A percentile compares a stretch with the other conserved stretches of the same genome.
phyloP scores from a whole-genome alignment of 2,329 filamentous ascomycete species.

The Podosphaera fusca region DNA sequence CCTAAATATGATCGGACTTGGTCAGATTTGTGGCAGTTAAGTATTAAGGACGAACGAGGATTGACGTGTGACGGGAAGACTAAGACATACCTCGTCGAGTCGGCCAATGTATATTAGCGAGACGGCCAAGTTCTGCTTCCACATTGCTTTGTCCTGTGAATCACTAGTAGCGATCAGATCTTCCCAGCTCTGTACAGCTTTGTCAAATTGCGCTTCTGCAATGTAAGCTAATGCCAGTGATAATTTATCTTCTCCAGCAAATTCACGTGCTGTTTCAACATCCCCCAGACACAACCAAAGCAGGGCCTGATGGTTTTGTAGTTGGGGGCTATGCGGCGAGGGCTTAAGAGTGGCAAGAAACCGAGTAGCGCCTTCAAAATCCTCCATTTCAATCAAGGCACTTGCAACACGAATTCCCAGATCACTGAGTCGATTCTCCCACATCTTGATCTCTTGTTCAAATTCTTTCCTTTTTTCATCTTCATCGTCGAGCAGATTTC shows the following conservation, averaged over 20 bases:
- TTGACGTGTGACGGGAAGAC: not conserved
- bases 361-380: constrained; percentile 53
- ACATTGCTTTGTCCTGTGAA: constrained; percentile 35
- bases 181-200: constrained; percentile 39
- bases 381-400: constrained; percentile 65
- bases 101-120: constrained; percentile 61
- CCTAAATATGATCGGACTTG: constrained; percentile 20
- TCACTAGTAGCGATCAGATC: constrained; percentile 19
- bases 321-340: constrained; percentile 10
- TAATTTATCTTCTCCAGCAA: constrained; percentile 19
- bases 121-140: constrained; percentile 63
- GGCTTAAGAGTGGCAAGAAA: constrained; percentile 39
- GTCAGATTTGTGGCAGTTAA: not conserved
- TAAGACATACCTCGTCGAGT: constrained; percentile 37
- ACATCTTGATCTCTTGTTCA: constrained; percentile 29
- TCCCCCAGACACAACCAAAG: constrained; percentile 65
- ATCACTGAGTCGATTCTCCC: constrained; percentile 51
- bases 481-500: not conserved
- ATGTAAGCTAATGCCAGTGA: constrained; percentile 51
- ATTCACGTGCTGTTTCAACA: constrained; percentile 36
- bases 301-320: constrained; percentile 31
- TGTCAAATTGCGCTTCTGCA: constrained; percentile 49
- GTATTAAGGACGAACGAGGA: not conserved
- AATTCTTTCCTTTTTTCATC: not conserved
- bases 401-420: constrained; percentile 45